Evolutionary conservation across 2,329 filamentous ascomycete genomes (phyloP), one percentile per base, ranked within the genome.

Genomic region (Apiospora pterosperma): DNA sequence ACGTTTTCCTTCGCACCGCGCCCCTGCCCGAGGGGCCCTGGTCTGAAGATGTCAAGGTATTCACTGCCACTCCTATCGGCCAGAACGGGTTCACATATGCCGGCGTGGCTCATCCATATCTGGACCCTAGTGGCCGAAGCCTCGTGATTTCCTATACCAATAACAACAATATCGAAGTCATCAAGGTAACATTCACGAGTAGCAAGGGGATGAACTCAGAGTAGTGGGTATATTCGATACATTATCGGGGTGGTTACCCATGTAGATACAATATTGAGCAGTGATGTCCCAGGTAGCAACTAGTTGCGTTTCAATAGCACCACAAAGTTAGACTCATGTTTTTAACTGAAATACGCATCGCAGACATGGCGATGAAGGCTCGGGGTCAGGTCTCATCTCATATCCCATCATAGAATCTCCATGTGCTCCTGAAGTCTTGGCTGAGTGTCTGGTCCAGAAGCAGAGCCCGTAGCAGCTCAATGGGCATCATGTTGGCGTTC

Each of bases 391-490:
- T n/a, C n/a, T n/a, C n/a, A 48, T 5, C 25, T 42, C 52, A 66
- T 10, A 63, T 67, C 38, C 70, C 66, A 2, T 70, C 75, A 67
- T 84, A 83, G 68, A 85, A 88, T 68, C 71, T 82, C 84, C 85
- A 87, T 41, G 73, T 71, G 1, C 82, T 74, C 67, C 80, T 78
- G 64, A 81, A 83, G 16, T 85, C 78, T 21, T 72, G 69, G 25
- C 69, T 68, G 25, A 88, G 67, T 19, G 78, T 75, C 65, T 79
- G 70, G 4, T 77, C 74, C 55, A 79, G 71, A 11, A 87, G 64
- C 63, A 86, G 67, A 2, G 83, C 84, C 52, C 85, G 75, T 38
- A 86, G 69, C 65, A 87, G 70, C 73, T 87, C 85, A 62, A 86
- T 81, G 0, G 84, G 83, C 80, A 87, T 85, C 59, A 79, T 76